phyloP scores from a whole-genome alignment of 345 rosid species.

The Gossypium bickii region DNA sequence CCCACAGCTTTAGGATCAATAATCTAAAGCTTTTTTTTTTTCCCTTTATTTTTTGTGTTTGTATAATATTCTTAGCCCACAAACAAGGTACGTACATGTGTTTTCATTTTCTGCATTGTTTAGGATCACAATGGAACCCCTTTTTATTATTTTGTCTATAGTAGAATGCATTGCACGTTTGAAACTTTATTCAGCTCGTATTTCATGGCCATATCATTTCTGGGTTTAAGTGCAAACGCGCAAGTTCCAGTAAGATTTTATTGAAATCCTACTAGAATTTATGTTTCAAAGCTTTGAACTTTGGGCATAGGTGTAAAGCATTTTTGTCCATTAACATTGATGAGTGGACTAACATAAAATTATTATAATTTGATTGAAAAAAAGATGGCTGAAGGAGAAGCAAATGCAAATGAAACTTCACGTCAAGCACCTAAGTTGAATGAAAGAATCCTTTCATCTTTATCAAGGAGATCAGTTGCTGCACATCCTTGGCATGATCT shows the following conservation, averaged over 20 bases:
- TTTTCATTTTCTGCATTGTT: conserved; percentile 6
- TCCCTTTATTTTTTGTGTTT: too few species aligned
- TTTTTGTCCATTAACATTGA: neutral
- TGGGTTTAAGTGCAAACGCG: conserved; percentile 16
- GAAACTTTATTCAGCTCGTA: neutral
- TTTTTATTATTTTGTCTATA: neutral
- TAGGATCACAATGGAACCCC: neutral
- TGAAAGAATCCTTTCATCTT: conserved; percentile 87
- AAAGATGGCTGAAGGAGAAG: conserved; percentile 43
- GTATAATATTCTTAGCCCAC: neutral
- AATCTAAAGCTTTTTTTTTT: too few species aligned
- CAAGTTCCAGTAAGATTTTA: neutral
- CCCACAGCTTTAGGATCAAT: too few species aligned
- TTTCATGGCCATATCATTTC: conserved; percentile 6
- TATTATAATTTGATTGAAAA: conserved; percentile 7
- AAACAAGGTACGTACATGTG: conserved; percentile 24
- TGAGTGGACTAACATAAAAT: neutral
- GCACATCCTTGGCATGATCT: conserved; percentile 99
- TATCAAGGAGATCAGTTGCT: conserved; percentile 91
- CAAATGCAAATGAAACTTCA: conserved; percentile 17
- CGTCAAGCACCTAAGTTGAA: conserved; percentile 54
- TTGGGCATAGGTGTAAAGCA: neutral
- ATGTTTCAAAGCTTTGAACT: neutral
- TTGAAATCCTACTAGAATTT: neutral
- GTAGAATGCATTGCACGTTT: conserved; percentile 8